Evolutionary conservation across 148 eudicot species (phyloP).

Genomic region (Amaranthus cruentus): DNA sequence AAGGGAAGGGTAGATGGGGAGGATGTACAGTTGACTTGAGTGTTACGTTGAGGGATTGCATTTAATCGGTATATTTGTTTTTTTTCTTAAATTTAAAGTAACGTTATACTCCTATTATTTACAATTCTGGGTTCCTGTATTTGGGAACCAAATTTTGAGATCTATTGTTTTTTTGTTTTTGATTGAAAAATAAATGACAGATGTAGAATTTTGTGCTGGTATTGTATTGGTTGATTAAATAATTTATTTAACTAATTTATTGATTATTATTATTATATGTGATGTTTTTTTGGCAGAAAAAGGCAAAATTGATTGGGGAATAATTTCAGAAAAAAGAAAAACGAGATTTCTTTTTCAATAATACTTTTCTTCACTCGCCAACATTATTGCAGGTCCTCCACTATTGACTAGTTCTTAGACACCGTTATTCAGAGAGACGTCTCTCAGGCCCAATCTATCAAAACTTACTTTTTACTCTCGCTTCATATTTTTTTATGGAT

Average conservation of each 20-base stretch:
- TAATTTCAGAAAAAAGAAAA: not conserved
- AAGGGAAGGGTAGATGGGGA: not conserved
- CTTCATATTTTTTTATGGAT: too few species aligned
- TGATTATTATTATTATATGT: too few species aligned
- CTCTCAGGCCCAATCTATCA: too few species aligned
- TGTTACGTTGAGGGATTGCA: constrained; percentile 1
- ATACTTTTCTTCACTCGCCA: not conserved
- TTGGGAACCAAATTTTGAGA: constrained; percentile 25
- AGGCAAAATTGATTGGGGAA: not conserved
- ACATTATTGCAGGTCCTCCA: not conserved
- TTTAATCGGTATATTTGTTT: constrained; percentile 2
- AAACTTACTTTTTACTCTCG: too few species aligned
- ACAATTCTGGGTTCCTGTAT: constrained; percentile 15
- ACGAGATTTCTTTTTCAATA: not conserved
- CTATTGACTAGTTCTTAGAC: not conserved
- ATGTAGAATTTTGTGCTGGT: too few species aligned
- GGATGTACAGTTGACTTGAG: constrained; percentile 31
- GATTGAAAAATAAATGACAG: not conserved
- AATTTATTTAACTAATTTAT: too few species aligned
- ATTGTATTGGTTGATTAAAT: too few species aligned
- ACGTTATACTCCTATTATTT: too few species aligned
- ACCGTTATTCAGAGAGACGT: too few species aligned
- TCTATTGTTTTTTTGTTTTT: constrained; percentile 1
- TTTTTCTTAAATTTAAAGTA: not conserved
- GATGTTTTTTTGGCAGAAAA: too few species aligned